Evolutionary conservation across 371 early-diverging fungal species (phyloP), one percentile per base, ranked within the genome.

Genomic region (Mortierella sp.): DNA sequence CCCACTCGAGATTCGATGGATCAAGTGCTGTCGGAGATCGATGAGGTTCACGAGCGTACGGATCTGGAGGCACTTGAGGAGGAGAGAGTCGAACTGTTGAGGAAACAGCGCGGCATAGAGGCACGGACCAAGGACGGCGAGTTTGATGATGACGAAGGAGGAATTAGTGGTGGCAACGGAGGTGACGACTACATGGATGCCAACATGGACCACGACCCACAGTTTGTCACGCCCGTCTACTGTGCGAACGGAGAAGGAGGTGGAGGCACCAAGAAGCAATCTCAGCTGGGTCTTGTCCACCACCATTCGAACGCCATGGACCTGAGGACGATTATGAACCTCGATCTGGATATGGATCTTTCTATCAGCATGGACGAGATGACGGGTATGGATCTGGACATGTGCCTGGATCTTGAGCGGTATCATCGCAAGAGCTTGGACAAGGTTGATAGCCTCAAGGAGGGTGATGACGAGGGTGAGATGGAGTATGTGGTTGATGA

Each of bases 291-390:
- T 5, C 68, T 81, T 10, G 64, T 73, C 37, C 81, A 77, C 16
- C 68, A 77, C 58, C 74, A 71, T 14, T 22, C 64, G 10, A 70
- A 71, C 31, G 81, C 65, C 26, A 81, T 81, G 81, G 81, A 77
- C 61, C 74, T 81, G 6, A 43, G 77, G 47, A 77, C 81, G 34
- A 81, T 81, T 37, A 77, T 81, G 81, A 81, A 83, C 47, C 61
- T 83, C 24, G 83, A 83, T 40, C 39, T 83, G 29, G 83, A 83
- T 11, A 80, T 71, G 71, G 77, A 80, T 53, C 29, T 75, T 11
- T 75, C 73, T 2, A 67, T 73, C 64, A 44, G 41, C 1, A 16
- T 76, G 64, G 78, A 74, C 43, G 75, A 74, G 4, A 66, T 52
- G 34, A 74, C 70, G 0, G 71, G 64, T 6, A 80, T 82, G 72